Base-by-base conservation (phyloP, 371 early-diverging fungal species). In the Mucor piriformis region DNA sequence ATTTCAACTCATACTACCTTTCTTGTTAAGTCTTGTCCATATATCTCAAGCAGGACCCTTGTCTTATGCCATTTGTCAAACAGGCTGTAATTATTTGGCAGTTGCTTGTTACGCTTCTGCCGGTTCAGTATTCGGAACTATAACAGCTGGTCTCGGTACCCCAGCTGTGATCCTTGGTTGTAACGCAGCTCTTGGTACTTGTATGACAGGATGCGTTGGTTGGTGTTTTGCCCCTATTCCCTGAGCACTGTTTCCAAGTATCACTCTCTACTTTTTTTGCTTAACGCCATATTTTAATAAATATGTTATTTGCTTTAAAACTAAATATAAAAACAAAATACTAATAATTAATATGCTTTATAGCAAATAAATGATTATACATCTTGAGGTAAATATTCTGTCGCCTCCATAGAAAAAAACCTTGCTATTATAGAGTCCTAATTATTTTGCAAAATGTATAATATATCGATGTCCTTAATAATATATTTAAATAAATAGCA, bases 101-200 rank as follows among this genome's bases (percentile, higher is more conserved):
- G 74, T 78, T 0, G 66, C 78, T 1, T 80, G 81, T 48, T 80
- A 78, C 24, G 51, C 69, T 1, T 76, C 66, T 2, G 76, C 81
- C 3, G 79, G 79, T 20, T 44, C 52, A 44, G 65, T 65, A 0
- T 78, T 78, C 53, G 81, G 79, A 23, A 69, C 76, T 0, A 54
- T 74, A 6, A 69, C 76, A 8, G 63, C 51, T 27, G 76, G 73
- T 35, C 58, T 44, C 13, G 67, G 61, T 13, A 40, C 62, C 37
- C 76, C 72, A 10, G 66, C 68, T 3, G 66, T 55, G 2, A 67
- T 77, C 27, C 25, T 52, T 2, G 69, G 35, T 1, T 80, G 78
- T 32, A 78, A 72, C 42, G 29, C 66, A 4, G 71, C 47, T 0
- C 52, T 67, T 10, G 81, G 81, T 0, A n/a, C 35, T 6, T 80